Evolutionary conservation across 2,329 filamentous ascomycete genomes (phyloP).

Genomic region (Camptophora hylomeconis): DNA sequence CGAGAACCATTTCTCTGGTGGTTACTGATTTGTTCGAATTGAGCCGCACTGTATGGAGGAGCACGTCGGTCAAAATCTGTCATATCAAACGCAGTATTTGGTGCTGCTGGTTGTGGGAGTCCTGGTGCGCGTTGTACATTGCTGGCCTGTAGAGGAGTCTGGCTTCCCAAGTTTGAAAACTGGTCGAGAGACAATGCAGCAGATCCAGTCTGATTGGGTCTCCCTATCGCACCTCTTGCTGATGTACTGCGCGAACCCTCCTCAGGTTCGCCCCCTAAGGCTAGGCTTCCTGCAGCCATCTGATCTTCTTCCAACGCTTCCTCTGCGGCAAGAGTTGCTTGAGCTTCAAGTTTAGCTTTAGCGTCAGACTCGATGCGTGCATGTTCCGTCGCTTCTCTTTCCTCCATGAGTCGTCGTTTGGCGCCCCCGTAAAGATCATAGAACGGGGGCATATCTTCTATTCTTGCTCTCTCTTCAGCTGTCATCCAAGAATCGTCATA

Average conservation of each 20-base stretch:
- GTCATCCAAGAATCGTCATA: conserved; percentile 37
- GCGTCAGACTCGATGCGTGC: conserved; percentile 41
- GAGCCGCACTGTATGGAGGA: conserved; percentile 51
- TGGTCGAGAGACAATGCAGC: conserved; percentile 29
- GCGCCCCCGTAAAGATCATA: conserved; percentile 74
- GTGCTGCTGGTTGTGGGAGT: conserved; percentile 29
- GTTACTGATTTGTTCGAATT: conserved; percentile 44
- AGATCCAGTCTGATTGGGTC: conserved; percentile 53
- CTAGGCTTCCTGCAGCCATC: conserved; percentile 71
- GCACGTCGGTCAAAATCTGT: conserved; percentile 40
- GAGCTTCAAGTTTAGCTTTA: conserved; percentile 38
- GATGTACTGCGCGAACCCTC: conserved; percentile 39
- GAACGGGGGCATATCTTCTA: conserved; percentile 55
- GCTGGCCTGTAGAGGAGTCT: conserved; percentile 71
- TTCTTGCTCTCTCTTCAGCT: conserved; percentile 37
- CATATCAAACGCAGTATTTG: conserved; percentile 17
- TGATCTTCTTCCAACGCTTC: conserved; percentile 53
- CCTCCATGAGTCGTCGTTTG: conserved; percentile 64
- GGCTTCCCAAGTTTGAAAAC: conserved; percentile 46
- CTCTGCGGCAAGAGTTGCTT: conserved; percentile 19
- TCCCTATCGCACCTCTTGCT: conserved; percentile 51
- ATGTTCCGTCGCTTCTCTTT: conserved; percentile 52
- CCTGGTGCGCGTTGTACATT: conserved; percentile 51
- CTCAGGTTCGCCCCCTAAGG: conserved; percentile 85
- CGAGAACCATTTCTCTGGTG: conserved; percentile 68